Conservation (phyloP, 305 asterid genomes). For the Fraxinus sp. region DNA sequence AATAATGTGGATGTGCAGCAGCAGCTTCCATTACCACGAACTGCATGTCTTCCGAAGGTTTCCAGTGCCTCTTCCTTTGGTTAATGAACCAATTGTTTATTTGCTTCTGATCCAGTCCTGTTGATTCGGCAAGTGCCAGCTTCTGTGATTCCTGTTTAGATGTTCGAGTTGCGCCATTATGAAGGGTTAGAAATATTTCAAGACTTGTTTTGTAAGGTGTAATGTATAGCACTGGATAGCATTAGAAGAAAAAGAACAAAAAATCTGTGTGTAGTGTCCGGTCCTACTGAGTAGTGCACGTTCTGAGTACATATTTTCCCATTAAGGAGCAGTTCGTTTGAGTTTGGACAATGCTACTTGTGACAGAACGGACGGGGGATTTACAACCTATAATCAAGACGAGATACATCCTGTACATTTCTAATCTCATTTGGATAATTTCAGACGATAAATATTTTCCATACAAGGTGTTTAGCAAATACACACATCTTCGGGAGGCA, state of each 20-base stretch:
- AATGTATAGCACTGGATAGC: background rate
- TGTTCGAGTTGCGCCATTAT: too few relatives aligned
- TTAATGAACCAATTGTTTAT: slow-evolving; percentile 65
- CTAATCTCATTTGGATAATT: too few relatives aligned
- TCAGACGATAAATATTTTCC: background rate
- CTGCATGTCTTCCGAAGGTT: slow-evolving; percentile 95
- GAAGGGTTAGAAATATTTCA: background rate
- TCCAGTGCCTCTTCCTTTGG: slow-evolving; percentile 79
- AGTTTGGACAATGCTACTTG: background rate
- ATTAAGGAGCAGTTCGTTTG: background rate
- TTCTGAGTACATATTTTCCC: background rate
- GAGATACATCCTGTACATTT: background rate
- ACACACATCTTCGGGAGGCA: too few relatives aligned
- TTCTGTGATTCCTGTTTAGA: slow-evolving; percentile 75
- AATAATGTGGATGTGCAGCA: slow-evolving; percentile 50
- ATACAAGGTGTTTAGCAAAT: too few relatives aligned
- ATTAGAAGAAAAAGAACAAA: background rate
- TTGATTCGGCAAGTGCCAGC: slow-evolving; percentile 79
- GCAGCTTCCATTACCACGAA: slow-evolving; percentile 87
- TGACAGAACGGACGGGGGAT: too few relatives aligned
- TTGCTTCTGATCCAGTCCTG: slow-evolving; percentile 71
- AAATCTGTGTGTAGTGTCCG: background rate
- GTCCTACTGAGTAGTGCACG: background rate
- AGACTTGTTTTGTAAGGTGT: background rate
- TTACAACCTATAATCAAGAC: background rate